Percentiles rank a stretch among this genome's conserved stretches.
Evolutionary conservation across 768 basidiomycete species (phyloP).

Genomic region (Hemileccinum impolitum): DNA sequence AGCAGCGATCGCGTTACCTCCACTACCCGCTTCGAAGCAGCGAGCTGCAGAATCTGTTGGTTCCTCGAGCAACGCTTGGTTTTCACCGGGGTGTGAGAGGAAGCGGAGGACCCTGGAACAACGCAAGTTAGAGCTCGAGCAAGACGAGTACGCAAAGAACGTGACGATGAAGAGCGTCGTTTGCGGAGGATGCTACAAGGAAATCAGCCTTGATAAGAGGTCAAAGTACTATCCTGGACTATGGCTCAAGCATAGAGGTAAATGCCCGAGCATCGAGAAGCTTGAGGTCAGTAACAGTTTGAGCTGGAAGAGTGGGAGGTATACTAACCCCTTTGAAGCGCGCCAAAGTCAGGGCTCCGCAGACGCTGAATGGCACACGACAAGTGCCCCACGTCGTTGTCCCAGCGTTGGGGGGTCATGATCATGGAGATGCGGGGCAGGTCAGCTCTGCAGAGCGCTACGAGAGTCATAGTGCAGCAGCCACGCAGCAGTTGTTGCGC

Average conservation of each 20-base stretch:
- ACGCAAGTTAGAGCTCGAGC: slow-evolving; percentile 26
- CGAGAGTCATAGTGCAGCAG: not conserved
- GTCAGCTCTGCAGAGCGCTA: not conserved
- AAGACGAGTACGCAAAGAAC: slow-evolving; percentile 25
- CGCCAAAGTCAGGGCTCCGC: slow-evolving; percentile 2
- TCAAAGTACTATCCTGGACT: slow-evolving; percentile 35
- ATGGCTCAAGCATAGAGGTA: slow-evolving; percentile 32
- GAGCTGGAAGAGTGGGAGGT: not conserved
- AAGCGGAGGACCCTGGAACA: slow-evolving; percentile 29
- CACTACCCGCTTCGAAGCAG: slow-evolving; percentile 1
- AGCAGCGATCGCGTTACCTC: slow-evolving; percentile 6
- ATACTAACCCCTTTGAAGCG: slow-evolving; percentile 21
- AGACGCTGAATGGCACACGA: not conserved
- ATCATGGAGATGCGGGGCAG: slow-evolving; percentile 1
- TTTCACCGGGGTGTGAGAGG: slow-evolving; percentile 20
- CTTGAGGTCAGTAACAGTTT: slow-evolving; percentile 24
- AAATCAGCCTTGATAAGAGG: slow-evolving; percentile 34
- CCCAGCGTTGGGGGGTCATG: not conserved
- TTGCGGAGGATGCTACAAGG: slow-evolving; percentile 28
- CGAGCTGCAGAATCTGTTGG: not conserved
- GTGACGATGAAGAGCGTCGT: slow-evolving; percentile 27
- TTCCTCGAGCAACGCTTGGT: slow-evolving; percentile 6
- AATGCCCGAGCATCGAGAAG: slow-evolving; percentile 25
- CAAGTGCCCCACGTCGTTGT: not conserved
- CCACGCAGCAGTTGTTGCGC: not conserved